These are phyloP conservation scores for Fusarium tupiense DNA, from an alignment of 2,329 filamentous ascomycete species.

Conservation along the genomic window DNA sequence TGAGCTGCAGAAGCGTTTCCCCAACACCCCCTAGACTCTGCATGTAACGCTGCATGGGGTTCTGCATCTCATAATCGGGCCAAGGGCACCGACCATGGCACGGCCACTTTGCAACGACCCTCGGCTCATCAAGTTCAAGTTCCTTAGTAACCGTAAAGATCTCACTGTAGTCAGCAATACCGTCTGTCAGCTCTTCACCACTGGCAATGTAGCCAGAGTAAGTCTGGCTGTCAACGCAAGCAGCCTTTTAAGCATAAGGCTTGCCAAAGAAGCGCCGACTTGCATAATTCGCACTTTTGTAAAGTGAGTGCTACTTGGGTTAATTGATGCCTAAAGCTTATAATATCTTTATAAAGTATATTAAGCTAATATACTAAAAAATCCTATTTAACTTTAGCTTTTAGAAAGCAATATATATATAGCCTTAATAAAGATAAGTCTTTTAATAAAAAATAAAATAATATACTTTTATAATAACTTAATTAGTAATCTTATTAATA, in stretches of 20 bases:
- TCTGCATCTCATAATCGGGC: slow-evolving; percentile 55
- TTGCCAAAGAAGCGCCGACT: slow-evolving; percentile 54
- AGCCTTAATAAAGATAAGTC: no score
- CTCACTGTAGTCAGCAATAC: slow-evolving; percentile 61
- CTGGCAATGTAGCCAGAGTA: slow-evolving; percentile 61
- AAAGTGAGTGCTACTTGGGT: slow-evolving; percentile 48
- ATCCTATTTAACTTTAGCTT: no score
- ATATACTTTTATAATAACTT: no score
- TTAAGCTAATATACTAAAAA: no score
- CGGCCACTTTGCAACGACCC: slow-evolving; percentile 56
- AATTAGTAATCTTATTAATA: no score
- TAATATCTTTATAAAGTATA: no score
- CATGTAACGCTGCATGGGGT: slow-evolving; percentile 54
- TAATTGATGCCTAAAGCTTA: no score
- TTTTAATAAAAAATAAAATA: no score
- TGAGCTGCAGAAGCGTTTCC: slow-evolving; percentile 57
- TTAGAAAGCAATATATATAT: no score
- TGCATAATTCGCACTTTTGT: slow-evolving; percentile 49
- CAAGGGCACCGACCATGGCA: slow-evolving; percentile 61
- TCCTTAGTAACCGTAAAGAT: slow-evolving; percentile 64
- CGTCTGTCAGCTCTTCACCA: slow-evolving; percentile 59
- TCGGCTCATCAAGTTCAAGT: slow-evolving; percentile 49
- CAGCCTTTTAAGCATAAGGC: slow-evolving; percentile 50
- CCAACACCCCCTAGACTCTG: slow-evolving; percentile 53
- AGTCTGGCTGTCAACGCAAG: slow-evolving; percentile 56